Base-by-base conservation (phyloP, 306 rosid genomes). In the Trifolium pratense region DNA sequence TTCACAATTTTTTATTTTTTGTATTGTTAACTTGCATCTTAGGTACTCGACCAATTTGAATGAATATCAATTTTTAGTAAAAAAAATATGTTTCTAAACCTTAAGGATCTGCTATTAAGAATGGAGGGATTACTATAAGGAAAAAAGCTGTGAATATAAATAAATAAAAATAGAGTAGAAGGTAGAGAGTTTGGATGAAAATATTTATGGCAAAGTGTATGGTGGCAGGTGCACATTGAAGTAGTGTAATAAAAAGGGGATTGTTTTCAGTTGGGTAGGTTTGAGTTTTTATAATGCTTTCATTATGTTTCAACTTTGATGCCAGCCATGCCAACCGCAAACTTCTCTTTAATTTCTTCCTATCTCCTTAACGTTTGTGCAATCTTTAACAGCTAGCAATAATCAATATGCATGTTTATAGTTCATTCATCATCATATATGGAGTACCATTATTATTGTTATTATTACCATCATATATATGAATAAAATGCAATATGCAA, bases 241-340 rank as follows among this genome's bases (percentile, higher is more conserved):
- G 89, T 75, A 85, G 85, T 65, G 89, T 86, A 87, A 87, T 86
- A 71, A 87, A 88, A 84, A 79, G 82, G 66, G 80, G 75, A 68
- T 72, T 42, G 79, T 34, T 86, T 84, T 81, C 90, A 79, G 92
- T 88, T 89, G 82, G 96, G 93, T 93, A 91, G 98, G 96, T 93
- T 79, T 87, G 77, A 18, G 83, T 62, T 83, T 81, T 83, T 76
- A 83, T 86, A 79, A 75, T 86, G 87, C 90, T 76, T 89, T 87
- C 73, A 85, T 60, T 79, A 57, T 42, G 8, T 72, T 66, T 53
- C 49, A 61, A 26, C 64, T 74, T 71, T 49, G 60, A 75, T 67
- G 61, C 63, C 40, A 76, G 7, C 71, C 66, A 79, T 17, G 45
- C 53, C 75, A 49, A 15, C 62, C 62, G 32, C 37, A 14, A 45